Percentiles rank a stretch among this genome's conserved stretches.
phyloP scores from a whole-genome alignment of 768 basidiomycete species.

The Suillus clintonianus region DNA sequence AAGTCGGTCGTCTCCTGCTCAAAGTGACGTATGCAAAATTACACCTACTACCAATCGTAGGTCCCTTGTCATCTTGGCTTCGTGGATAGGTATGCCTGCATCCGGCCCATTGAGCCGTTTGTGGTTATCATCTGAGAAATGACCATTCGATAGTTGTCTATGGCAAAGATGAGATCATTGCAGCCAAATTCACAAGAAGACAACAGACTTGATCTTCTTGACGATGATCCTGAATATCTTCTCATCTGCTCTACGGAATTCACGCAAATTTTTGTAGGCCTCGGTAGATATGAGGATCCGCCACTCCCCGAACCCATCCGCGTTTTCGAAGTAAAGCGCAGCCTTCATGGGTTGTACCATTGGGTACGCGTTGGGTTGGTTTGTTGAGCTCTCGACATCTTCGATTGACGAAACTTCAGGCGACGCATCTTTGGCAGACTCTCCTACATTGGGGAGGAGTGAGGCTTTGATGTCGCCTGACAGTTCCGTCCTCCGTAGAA shows the following conservation, averaged over 20 bases:
- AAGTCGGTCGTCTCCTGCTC: not conserved
- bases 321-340: conserved; percentile 59
- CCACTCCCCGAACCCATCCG: conserved; percentile 67
- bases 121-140: conserved; percentile 71
- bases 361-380: conserved; percentile 37
- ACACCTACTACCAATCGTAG: conserved; percentile 49
- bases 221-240: conserved; percentile 54
- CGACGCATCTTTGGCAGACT: not conserved
- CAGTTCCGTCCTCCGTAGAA: conserved; percentile 18
- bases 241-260: conserved; percentile 44
- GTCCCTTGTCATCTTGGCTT: conserved; percentile 66
- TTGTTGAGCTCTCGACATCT: not conserved
- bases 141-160: conserved; percentile 70
- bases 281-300: conserved; percentile 53
- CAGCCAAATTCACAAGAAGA: not conserved
- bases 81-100: conserved; percentile 58
- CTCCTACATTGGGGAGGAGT: conserved; percentile 6
- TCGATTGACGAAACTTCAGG: not conserved
- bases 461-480: conserved; percentile 2
- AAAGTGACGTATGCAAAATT: not conserved
- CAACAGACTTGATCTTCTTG: conserved; percentile 68
- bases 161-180: not conserved
- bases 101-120: conserved; percentile 51
- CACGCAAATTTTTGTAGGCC: conserved; percentile 51
- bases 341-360: conserved; percentile 60